Base-by-base conservation (phyloP, 345 rosid species). In the Lepidium africanum region DNA sequence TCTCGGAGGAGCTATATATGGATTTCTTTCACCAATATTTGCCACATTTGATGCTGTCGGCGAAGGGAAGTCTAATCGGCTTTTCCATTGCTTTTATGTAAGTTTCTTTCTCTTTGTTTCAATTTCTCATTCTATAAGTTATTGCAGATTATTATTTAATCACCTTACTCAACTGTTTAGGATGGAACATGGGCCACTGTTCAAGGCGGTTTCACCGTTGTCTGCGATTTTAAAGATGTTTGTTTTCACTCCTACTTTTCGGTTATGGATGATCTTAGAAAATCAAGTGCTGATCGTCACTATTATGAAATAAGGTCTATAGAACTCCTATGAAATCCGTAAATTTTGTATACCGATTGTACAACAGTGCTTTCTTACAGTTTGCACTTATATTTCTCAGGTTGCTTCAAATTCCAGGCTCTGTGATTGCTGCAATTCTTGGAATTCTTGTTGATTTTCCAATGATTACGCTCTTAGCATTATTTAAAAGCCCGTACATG, bases 31-130 rank as follows among this genome's bases (percentile, higher is more conserved):
- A 2, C 99, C 99, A 30, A 81, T 87, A 46, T 94, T 89, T 65
- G 95, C 97, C 40, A 94, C 99, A 16, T 94, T 94, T 61, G 90
- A 84, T 72, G 99, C 93, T 38, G 88, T 94, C 60, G 97, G 97
- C 37, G 91, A 89, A 76, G 96, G 96, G 76, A 94, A 94, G 74
- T 75, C 81, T 32, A 58, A 85, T 51, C 71, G 78, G 32, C 46
- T 84, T 49, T 74, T 71, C 74, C 96, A 87, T 78, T 91, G 96
- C 77, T 91, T 91, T 57, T 84, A 78, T 67, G 99, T 91, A 86
- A 70, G 96, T 65, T 9, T 43, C 45, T 5, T 23, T 15, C 19
- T 42, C 23, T 17, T 4, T 4, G 32, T 27, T 27, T 27, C 11
- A 15, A 13, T 51, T 30, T 55, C 38, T 55, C n/a, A 1, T 10